Evolutionary conservation across 306 rosid species (phyloP).

Genomic region (Nissolia schottii): DNA sequence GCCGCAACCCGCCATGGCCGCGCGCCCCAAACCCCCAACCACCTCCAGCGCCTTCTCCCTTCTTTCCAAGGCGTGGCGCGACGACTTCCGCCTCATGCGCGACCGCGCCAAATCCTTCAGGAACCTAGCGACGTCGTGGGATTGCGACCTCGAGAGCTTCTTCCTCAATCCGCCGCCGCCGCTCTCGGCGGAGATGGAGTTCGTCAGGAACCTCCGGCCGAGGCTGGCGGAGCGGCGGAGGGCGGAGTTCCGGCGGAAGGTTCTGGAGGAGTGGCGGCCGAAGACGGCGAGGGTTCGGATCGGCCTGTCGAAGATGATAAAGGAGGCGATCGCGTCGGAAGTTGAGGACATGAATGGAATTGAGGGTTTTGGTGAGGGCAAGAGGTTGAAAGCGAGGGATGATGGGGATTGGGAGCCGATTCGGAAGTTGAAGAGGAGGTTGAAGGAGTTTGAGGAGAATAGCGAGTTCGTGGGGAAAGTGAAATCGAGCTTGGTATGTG

Average conservation of each 20-base stretch:
- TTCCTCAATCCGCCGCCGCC: conserved; percentile 37
- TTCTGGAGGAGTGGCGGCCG: conserved; percentile 56
- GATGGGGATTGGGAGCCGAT: conserved; percentile 65
- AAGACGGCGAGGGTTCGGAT: conserved; percentile 56
- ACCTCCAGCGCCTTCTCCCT: conserved; percentile 57
- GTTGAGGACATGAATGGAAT: conserved; percentile 46
- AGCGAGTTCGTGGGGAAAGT: conserved; percentile 57
- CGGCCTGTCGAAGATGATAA: conserved; percentile 55
- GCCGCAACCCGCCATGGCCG: conserved; percentile 31
- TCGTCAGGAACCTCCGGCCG: conserved; percentile 60
- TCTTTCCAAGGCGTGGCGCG: conserved; percentile 62
- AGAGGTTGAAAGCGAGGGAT: conserved; percentile 34
- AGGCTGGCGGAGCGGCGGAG: conserved; percentile 50
- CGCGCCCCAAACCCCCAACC: conserved; percentile 25
- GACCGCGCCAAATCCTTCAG: conserved; percentile 64
- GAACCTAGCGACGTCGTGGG: conserved; percentile 62
- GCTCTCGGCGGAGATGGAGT: conserved; percentile 58
- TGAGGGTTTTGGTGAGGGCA: conserved; percentile 31
- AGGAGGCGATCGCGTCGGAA: conserved; percentile 58
- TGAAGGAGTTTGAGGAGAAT: conserved; percentile 64
- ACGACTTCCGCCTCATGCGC: conserved; percentile 59
- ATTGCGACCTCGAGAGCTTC: conserved; percentile 70
- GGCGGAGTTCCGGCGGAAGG: too few species aligned
- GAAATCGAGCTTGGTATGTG: conserved; percentile 50
- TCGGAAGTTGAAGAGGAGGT: conserved; percentile 53